phyloP scores from a whole-genome alignment of 495 filamentous ascomycete species.

The Ramalina intermedia region DNA sequence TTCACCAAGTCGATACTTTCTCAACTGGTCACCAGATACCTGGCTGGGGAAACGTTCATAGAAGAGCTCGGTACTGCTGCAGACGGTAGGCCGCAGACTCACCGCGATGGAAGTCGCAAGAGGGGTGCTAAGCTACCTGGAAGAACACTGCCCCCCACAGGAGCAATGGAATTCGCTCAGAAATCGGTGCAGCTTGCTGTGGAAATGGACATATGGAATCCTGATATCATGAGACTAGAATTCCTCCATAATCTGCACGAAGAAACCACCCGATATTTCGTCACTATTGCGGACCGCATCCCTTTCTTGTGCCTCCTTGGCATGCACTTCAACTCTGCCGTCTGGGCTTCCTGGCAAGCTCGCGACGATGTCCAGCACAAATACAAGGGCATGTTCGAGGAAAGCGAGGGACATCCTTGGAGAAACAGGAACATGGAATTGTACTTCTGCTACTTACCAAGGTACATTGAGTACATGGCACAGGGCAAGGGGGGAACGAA shows the following conservation, averaged over 20 bases:
- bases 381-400: too few species aligned
- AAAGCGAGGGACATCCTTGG: too few species aligned
- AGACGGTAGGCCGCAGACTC: neutral
- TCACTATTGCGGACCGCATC: too few species aligned
- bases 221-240: neutral
- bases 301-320: too few species aligned
- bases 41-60: neutral
- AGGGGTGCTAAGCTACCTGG: neutral
- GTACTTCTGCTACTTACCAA: neutral
- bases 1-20: slow-evolving; percentile 24
- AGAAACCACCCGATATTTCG: neutral
- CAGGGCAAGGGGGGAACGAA: neutral
- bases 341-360: too few species aligned
- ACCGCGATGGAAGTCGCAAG: neutral
- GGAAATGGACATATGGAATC: neutral
- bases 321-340: too few species aligned
- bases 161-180: neutral
- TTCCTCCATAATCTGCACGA: neutral
- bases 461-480: neutral
- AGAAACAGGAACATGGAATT: neutral
- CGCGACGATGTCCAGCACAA: too few species aligned
- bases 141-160: neutral
- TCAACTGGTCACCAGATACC: slow-evolving; percentile 9
- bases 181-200: too few species aligned
- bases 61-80: neutral